A percentile compares a stretch with the other conserved stretches of the same genome.
Conservation (phyloP, 345 rosid genomes). For the Geranium brycei region DNA sequence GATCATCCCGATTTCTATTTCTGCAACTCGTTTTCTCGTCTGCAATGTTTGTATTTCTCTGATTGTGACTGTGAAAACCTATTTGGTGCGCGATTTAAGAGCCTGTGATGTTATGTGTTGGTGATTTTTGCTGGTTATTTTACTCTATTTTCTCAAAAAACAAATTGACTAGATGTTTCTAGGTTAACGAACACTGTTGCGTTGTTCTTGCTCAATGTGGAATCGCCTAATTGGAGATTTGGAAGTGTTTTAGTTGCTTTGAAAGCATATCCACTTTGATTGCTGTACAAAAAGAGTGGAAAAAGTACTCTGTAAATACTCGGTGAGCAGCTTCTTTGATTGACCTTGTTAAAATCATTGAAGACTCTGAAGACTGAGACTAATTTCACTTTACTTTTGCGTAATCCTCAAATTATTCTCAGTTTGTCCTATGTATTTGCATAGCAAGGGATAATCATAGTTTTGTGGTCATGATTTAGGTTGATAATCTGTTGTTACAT, state of each 20-base stretch:
- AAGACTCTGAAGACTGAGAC: background rate
- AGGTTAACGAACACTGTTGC: background rate
- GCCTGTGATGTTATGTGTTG: background rate
- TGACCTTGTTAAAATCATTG: background rate
- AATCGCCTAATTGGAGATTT: background rate
- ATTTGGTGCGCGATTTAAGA: background rate
- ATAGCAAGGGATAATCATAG: background rate
- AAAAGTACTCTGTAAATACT: background rate
- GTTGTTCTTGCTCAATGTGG: background rate
- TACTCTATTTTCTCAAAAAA: no score
- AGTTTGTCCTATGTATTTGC: background rate
- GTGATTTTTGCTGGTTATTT: background rate
- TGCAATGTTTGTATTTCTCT: background rate
- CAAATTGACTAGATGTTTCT: no score
- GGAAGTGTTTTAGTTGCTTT: background rate
- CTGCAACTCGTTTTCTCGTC: background rate
- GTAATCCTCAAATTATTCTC: background rate
- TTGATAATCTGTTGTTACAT: background rate
- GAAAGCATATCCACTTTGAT: background rate
- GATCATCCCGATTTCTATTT: background rate
- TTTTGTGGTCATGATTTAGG: background rate
- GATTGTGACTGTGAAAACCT: background rate
- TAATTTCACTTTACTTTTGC: background rate
- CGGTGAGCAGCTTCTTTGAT: background rate
- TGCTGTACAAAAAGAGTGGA: background rate